Conservation (phyloP, 257 asterid genomes). For the Solanum gracilifrons region DNA sequence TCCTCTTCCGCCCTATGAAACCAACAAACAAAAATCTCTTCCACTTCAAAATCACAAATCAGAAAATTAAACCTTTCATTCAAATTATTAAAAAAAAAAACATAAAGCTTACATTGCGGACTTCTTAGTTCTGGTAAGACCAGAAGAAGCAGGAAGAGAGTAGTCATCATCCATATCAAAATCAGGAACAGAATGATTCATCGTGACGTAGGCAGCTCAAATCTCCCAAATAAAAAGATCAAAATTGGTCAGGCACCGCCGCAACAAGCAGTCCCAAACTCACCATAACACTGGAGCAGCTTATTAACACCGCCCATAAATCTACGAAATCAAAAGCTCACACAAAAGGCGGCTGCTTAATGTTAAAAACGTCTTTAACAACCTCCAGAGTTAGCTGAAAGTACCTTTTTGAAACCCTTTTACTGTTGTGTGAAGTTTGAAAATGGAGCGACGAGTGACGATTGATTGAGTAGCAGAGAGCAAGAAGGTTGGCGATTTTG, state of each 20-base stretch:
- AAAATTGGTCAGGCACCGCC: neutral
- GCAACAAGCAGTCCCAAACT: neutral
- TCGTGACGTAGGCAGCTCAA: neutral
- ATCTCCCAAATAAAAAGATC: neutral
- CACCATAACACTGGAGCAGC: neutral
- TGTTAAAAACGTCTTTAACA: neutral
- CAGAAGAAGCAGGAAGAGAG: slow-evolving; percentile 21
- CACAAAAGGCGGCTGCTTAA: neutral
- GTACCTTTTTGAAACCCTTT: neutral
- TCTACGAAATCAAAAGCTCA: neutral
- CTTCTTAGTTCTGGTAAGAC: slow-evolving; percentile 22
- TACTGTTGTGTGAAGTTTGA: neutral
- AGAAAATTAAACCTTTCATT: neutral
- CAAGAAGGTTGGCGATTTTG: neutral
- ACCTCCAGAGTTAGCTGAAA: neutral
- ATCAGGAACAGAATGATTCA: slow-evolving; percentile 61
- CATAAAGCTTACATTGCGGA: slow-evolving; percentile 26
- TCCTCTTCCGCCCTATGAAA: slow-evolving; percentile 37
- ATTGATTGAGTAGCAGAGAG: neutral
- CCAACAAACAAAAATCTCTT: neutral
- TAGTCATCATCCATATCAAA: slow-evolving; percentile 45
- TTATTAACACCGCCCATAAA: neutral
- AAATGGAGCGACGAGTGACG: neutral
- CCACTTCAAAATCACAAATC: neutral
- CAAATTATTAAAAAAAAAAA: neutral